Evolutionary conservation across 1,139 yeast species (phyloP), one percentile per base, ranked within the genome.

Genomic region (Yamadazyma buinensis): DNA sequence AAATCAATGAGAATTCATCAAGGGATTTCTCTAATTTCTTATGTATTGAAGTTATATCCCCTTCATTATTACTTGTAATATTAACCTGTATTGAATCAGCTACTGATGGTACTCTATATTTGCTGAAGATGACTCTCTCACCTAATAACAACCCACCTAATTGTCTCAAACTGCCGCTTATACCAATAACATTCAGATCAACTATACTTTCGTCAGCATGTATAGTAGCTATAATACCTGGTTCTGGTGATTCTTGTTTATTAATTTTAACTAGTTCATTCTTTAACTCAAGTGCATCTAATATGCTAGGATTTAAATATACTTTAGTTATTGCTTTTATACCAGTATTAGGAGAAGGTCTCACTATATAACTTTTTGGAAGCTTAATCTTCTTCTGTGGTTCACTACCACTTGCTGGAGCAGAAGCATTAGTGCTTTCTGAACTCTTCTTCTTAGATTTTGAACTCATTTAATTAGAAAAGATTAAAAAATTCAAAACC

Each of bases 61-160:
- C 7, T 17, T 32, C 46, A 15, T 34, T 37, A 3, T 29, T 38
- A 5, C n/a, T 6, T 3, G 17, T 3, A 37, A 23, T 14, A 21
- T 36, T 15, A 1, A 62, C 36, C 2, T 41, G 30, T 2, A 64
- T 51, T 3, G 51, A 42, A 7, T 44, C 46, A 3, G 82, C 80
- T 45, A 71, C 69, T 1, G 57, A 55, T 3, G 87, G 87, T 37
- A 77, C 82, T 3, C 53, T 47, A 22, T 64, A 59, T 46, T 70
- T 79, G 7, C 52, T 51, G 0, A 88, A 47, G 15, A 61, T 61
- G 1, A 85, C 60, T 38, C 95, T 61, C 47, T 87, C 95, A 20
- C 97, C 97, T 9, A 84, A 61, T 7, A 84, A 54, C 4, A 84
- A 50, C 8, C 82, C 84, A 1, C 76, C 72, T 15, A 80, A 61